A percentile compares a stretch with the other conserved stretches of the same genome.
Conservation (phyloP, 148 eudicot genomes). For the Silene conica region DNA sequence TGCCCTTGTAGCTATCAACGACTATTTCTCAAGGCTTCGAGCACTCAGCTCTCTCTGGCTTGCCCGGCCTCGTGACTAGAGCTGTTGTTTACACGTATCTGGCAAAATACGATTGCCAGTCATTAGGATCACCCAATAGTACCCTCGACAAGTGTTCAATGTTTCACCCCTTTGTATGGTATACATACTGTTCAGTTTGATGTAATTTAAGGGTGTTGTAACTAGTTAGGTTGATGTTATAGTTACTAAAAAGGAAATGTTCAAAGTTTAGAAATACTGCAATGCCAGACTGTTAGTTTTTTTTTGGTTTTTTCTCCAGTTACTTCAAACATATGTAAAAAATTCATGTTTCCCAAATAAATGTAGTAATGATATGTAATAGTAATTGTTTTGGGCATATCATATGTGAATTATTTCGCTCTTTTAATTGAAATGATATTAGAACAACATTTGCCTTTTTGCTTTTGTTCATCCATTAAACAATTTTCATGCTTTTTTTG, state of each 20-base stretch:
- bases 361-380: not conserved
- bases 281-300: not conserved
- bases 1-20: conserved; percentile 69
- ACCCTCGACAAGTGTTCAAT: not conserved
- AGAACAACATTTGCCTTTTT: too few species aligned
- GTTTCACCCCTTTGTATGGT: conserved; percentile 6
- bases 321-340: conserved; percentile 15
- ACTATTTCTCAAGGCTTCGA: conserved; percentile 80
- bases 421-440: too few species aligned
- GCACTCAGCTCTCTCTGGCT: conserved; percentile 97
- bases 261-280: not conserved
- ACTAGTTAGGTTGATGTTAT: conserved; percentile 21
- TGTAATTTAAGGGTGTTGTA: conserved; percentile 15
- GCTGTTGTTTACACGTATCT: too few species aligned
- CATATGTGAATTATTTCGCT: too few species aligned
- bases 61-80: conserved; percentile 75
- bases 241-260: conserved; percentile 12
- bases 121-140: not conserved
- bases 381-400: too few species aligned
- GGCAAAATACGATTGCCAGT: not conserved
- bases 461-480: too few species aligned
- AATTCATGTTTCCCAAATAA: conserved; percentile 3
- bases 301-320: not conserved
- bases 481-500: too few species aligned
- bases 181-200: conserved; percentile 14